These are phyloP conservation scores for Coemansia sp. DNA, from an alignment of 192 early-diverging fungal genomes.

Conservation along the genomic window DNA sequence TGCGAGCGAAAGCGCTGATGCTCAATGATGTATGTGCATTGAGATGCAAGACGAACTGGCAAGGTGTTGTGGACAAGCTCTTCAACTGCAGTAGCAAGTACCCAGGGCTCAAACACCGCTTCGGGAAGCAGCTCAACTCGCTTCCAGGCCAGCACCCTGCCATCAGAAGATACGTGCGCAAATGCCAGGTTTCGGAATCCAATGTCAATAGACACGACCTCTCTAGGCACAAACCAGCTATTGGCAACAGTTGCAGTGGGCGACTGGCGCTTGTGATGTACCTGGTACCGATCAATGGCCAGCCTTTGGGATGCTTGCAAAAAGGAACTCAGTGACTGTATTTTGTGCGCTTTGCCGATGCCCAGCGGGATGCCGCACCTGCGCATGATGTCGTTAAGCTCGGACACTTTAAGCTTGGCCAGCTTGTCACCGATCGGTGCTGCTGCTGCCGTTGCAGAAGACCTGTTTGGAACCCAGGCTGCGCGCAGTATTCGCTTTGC, in stretches of 20 bases:
- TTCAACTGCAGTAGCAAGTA: conserved; percentile 31
- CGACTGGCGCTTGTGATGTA: conserved; percentile 7
- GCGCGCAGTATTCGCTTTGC: too few species aligned
- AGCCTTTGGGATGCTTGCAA: conserved; percentile 33
- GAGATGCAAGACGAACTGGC: conserved; percentile 20
- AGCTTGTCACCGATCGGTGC: conserved; percentile 15
- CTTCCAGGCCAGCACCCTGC: conserved; percentile 40
- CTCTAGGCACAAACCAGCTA: conserved; percentile 21
- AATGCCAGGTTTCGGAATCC: conserved; percentile 53
- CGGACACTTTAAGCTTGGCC: conserved; percentile 19
- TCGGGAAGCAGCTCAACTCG: conserved; percentile 44
- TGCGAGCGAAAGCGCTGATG: conserved; percentile 55
- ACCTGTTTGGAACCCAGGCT: too few species aligned
- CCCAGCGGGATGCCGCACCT: conserved; percentile 42
- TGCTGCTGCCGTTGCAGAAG: neutral
- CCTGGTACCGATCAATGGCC: conserved; percentile 18
- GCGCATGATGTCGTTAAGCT: conserved; percentile 37
- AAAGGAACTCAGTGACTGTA: conserved; percentile 29
- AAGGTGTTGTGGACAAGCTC: conserved; percentile 31
- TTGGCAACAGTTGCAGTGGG: conserved; percentile 11
- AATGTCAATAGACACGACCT: conserved; percentile 55
- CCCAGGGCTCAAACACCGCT: conserved; percentile 49
- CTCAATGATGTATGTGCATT: conserved; percentile 48
- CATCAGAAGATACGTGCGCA: conserved; percentile 30
- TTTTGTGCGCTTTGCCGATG: conserved; percentile 27